Conservation (phyloP, 106 monocot species). For the Acorus gramineus region DNA sequence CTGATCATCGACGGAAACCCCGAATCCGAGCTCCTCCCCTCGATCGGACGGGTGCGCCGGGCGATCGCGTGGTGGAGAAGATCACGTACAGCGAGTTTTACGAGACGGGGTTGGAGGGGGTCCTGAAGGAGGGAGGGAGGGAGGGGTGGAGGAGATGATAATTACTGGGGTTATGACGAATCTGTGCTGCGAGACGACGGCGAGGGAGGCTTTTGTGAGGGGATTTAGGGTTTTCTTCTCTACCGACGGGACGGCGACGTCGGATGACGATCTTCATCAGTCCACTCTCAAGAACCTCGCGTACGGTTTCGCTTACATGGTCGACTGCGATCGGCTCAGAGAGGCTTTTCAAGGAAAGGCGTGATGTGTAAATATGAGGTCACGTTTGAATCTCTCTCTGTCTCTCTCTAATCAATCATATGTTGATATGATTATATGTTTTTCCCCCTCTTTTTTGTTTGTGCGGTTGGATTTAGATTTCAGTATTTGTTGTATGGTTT, state of each 20-base stretch:
- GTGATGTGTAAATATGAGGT: too few relatives aligned
- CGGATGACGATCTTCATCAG: constrained; percentile 50
- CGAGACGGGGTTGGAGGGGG: constrained; percentile 58
- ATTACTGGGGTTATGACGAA: constrained; percentile 83
- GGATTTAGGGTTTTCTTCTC: constrained; percentile 91
- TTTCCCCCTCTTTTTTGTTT: too few relatives aligned
- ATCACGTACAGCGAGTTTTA: constrained; percentile 66
- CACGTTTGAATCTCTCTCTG: neutral
- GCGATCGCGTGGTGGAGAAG: constrained; percentile 61
- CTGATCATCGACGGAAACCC: constrained; percentile 47
- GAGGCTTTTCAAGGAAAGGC: neutral
- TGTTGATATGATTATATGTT: too few relatives aligned
- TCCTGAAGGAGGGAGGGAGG: constrained; percentile 26
- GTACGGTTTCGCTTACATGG: constrained; percentile 76
- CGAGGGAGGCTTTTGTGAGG: constrained; percentile 71
- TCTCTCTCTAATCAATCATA: neutral
- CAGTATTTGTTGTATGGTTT: too few relatives aligned
- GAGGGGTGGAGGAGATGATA: constrained; percentile 67
- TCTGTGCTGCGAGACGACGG: constrained; percentile 84
- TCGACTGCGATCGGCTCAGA: constrained; percentile 39
- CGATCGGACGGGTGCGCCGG: constrained; percentile 10
- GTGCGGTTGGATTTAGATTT: too few relatives aligned
- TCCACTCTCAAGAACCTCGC: constrained; percentile 73
- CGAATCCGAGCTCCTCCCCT: constrained; percentile 36
- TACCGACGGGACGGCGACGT: constrained; percentile 54